Evolutionary conservation across 768 basidiomycete species (phyloP).

Genomic region (Phylloporus scabripes): DNA sequence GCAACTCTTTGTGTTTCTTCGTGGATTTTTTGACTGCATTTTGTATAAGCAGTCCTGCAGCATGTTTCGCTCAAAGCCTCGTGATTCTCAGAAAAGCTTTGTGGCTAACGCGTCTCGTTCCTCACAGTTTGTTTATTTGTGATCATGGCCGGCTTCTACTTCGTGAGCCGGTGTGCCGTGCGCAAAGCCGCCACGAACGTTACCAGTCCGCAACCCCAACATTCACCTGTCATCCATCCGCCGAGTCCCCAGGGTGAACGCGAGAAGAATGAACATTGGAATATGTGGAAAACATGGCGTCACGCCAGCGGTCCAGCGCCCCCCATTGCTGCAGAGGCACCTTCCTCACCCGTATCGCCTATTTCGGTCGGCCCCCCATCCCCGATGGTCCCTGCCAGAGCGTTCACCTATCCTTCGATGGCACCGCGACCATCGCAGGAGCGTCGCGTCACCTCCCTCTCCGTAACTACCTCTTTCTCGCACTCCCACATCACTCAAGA

Average conservation of each 20-base stretch:
- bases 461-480: constrained; percentile 19
- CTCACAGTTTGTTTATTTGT: constrained; percentile 19
- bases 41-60: neutral
- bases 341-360: constrained; percentile 1
- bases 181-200: neutral
- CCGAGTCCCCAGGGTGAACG: neutral
- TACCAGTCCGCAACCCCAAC: neutral
- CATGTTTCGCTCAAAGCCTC: neutral
- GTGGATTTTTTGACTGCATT: neutral
- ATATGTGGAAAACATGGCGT: constrained; percentile 15
- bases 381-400: neutral
- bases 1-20: neutral
- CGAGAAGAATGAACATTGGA: constrained; percentile 10
- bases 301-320: neutral
- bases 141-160: constrained; percentile 25
- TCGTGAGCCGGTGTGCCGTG: constrained; percentile 18
- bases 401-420: neutral
- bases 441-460: constrained; percentile 19
- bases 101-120: constrained; percentile 10
- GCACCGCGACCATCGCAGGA: constrained; percentile 7
- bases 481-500: constrained; percentile 24
- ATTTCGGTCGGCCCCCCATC: neutral
- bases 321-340: neutral
- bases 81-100: neutral
- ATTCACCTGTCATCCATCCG: constrained; percentile 1